phyloP scores from a whole-genome alignment of 2,329 filamentous ascomycete species.

The Penicillium sp. region DNA sequence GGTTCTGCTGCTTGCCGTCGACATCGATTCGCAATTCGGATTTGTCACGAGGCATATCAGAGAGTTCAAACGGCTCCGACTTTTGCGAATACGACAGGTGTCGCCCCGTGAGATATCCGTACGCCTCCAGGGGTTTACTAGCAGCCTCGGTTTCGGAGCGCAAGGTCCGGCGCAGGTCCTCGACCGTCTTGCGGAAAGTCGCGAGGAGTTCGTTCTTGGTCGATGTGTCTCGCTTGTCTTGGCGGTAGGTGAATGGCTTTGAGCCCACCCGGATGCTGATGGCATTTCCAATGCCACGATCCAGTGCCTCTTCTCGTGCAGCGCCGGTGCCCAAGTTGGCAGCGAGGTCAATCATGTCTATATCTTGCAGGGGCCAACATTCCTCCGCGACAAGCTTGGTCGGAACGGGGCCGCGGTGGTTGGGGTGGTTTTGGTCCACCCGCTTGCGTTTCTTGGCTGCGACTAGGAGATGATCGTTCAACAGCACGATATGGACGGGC shows the following conservation, averaged over 20 bases:
- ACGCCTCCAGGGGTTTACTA: conserved; percentile 80
- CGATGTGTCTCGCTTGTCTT: conserved; percentile 75
- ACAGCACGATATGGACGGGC: conserved; percentile 85
- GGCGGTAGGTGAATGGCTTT: conserved; percentile 93
- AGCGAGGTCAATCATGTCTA: conserved; percentile 88
- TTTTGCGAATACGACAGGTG: conserved; percentile 75
- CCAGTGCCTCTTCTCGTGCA: conserved; percentile 48
- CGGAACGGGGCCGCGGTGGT: conserved; percentile 50
- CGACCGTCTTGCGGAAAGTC: conserved; percentile 89
- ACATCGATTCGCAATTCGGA: conserved; percentile 84
- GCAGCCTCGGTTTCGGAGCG: conserved; percentile 87
- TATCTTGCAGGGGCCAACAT: conserved; percentile 91
- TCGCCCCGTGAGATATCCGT: conserved; percentile 81
- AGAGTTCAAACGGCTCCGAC: conserved; percentile 75
- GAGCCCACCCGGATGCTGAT: conserved; percentile 88
- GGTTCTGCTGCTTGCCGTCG: conserved; percentile 93
- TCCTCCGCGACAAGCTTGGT: conserved; percentile 89
- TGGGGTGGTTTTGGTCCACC: conserved; percentile 63
- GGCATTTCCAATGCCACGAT: conserved; percentile 74
- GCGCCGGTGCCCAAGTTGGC: conserved; percentile 46
- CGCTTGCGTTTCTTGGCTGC: conserved; percentile 93
- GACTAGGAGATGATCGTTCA: conserved; percentile 93
- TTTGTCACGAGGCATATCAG: conserved; percentile 76
- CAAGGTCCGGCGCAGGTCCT: conserved; percentile 83
- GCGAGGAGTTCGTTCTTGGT: conserved; percentile 83